phyloP scores from a whole-genome alignment of 176 grass and related monocot genomes.

The Juncus effusus region DNA sequence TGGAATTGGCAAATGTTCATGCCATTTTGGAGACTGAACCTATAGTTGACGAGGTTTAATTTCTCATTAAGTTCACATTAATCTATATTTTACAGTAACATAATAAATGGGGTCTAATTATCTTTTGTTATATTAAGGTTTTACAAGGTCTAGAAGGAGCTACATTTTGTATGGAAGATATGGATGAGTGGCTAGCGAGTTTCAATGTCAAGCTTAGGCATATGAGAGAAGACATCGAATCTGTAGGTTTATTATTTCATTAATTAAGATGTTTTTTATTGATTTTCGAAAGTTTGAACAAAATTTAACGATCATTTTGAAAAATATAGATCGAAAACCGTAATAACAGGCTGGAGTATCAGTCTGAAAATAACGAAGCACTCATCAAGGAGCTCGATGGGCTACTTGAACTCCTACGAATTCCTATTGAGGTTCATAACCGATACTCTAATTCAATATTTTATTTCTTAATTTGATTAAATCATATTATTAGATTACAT shows the following conservation, averaged over 20 bases:
- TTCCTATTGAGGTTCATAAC: constrained; percentile 61
- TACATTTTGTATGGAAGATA: constrained; percentile 80
- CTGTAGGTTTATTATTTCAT: constrained; percentile 39
- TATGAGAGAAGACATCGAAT: constrained; percentile 99
- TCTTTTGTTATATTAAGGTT: constrained; percentile 44
- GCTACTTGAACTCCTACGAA: constrained; percentile 60
- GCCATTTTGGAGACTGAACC: constrained; percentile 82
- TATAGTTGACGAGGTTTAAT: constrained; percentile 71
- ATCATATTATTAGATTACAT: constrained; percentile 14
- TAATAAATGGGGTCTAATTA: constrained; percentile 1
- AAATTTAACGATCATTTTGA: not conserved
- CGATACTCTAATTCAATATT: constrained; percentile 9
- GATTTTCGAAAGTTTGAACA: not conserved
- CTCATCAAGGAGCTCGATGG: constrained; percentile 83
- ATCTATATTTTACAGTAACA: no score
- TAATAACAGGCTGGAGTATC: constrained; percentile 86
- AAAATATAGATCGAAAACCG: constrained; percentile 80
- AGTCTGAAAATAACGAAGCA: constrained; percentile 83
- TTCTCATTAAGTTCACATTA: constrained; percentile 1
- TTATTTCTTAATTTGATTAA: not conserved
- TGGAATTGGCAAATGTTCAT: constrained; percentile 98
- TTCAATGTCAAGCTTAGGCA: constrained; percentile 97
- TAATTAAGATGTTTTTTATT: constrained; percentile 16
- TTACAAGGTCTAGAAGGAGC: constrained; percentile 71
- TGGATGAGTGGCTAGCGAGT: constrained; percentile 97